These are phyloP conservation scores for Bassia scoparia DNA, from an alignment of 148 eudicot species.

Conservation along the genomic window DNA sequence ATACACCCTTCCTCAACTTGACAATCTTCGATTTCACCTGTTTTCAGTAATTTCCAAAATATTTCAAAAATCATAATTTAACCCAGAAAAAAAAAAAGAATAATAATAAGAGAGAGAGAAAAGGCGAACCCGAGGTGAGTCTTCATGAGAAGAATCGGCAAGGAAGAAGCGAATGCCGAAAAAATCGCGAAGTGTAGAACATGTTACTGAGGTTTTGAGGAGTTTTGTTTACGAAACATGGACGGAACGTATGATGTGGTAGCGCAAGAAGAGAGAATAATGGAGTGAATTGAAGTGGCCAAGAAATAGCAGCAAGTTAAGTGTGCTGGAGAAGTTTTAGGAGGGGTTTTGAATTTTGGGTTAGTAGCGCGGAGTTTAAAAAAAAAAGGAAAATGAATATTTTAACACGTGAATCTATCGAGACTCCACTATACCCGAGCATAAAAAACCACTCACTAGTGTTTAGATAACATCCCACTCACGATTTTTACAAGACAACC, in stretches of 20 bases:
- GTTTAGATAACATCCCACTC: too few species aligned
- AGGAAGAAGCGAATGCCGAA: conserved; percentile 25
- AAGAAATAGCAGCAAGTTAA: neutral
- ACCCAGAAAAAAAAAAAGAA: neutral
- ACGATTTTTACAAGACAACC: too few species aligned
- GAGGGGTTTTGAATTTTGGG: conserved; percentile 10
- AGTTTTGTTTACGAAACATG: too few species aligned
- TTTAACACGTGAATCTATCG: too few species aligned
- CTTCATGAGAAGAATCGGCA: conserved; percentile 12
- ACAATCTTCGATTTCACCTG: conserved; percentile 61
- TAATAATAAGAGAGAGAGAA: neutral
- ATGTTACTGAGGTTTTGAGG: neutral
- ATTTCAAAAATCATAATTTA: neutral
- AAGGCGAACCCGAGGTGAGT: conserved; percentile 9
- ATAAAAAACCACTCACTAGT: too few species aligned
- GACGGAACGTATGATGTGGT: neutral
- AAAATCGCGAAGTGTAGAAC: conserved; percentile 12
- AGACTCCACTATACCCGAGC: too few species aligned
- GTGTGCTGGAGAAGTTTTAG: conserved; percentile 16
- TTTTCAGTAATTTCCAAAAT: neutral
- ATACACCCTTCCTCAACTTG: conserved; percentile 59
- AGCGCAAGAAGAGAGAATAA: neutral
- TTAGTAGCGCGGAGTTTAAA: conserved; percentile 8
- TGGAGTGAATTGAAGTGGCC: neutral
- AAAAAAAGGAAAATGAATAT: too few species aligned